Evolutionary conservation across 148 eudicot genomes (phyloP).

Genomic region (Cornus suecica): DNA sequence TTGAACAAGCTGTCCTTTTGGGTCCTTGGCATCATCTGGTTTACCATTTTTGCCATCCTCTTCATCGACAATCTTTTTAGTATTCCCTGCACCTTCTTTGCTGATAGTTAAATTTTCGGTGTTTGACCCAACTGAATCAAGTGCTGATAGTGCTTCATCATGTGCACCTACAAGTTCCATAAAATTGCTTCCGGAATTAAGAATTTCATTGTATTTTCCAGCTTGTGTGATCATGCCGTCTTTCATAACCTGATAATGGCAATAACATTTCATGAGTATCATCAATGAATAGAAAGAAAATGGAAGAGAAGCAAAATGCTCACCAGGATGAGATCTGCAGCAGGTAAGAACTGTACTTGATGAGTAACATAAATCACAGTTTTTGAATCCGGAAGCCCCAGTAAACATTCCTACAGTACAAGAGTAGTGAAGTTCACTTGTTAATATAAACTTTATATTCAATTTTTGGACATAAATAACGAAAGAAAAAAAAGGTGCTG

Average conservation of each 20-base stretch:
- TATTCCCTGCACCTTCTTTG: conserved; percentile 2
- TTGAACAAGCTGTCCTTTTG: conserved; percentile 51
- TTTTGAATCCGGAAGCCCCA: conserved; percentile 41
- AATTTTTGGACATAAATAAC: background rate
- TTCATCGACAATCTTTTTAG: conserved; percentile 19
- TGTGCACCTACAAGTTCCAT: conserved; percentile 62
- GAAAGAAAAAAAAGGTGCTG: background rate
- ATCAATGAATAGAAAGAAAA: background rate
- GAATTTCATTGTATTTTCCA: conserved; percentile 52
- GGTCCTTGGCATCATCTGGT: conserved; percentile 24
- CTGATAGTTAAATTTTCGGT: conserved; percentile 5
- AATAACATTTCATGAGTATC: background rate
- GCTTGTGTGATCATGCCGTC: conserved; percentile 56
- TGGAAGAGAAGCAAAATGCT: conserved; percentile 16
- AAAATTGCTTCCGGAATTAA: conserved; percentile 50
- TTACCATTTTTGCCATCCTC: conserved; percentile 24
- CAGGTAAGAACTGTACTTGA: conserved; percentile 56
- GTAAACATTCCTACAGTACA: conserved; percentile 44
- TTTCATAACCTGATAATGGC: conserved; percentile 50
- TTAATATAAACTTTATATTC: background rate
- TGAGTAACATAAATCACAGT: conserved; percentile 59
- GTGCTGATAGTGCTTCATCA: conserved; percentile 43
- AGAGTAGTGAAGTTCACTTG: background rate
- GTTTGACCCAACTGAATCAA: conserved; percentile 27
- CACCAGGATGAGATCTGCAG: conserved; percentile 65